phyloP scores from a whole-genome alignment of 179 eudicot genomes.

The Actinidia arguta region DNA sequence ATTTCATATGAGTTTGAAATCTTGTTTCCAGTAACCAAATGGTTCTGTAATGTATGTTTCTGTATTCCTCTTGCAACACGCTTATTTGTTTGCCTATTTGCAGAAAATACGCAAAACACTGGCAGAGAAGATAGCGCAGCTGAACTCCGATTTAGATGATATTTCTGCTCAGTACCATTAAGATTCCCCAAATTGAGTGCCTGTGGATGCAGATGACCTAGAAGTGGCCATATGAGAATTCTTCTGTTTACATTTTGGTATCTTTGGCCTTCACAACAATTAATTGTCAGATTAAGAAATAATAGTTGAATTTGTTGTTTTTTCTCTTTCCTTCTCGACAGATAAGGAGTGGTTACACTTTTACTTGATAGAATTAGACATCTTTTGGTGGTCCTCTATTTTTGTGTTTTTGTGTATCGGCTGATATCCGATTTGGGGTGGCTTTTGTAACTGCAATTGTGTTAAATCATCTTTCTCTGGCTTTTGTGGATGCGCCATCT shows the following conservation, averaged over 20 bases:
- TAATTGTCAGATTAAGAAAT: neutral
- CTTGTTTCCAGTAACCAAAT: neutral
- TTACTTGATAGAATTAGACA: neutral
- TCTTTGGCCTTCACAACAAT: neutral
- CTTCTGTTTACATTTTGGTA: neutral
- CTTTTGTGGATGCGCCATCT: neutral
- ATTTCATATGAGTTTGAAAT: too few relatives aligned
- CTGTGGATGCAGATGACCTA: conserved; percentile 49
- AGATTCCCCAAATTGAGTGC: conserved; percentile 58
- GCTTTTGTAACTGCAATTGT: neutral
- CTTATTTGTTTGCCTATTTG: conserved; percentile 14
- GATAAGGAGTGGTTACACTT: neutral
- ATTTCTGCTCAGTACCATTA: conserved; percentile 65
- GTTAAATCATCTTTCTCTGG: neutral
- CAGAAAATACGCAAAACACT: conserved; percentile 77
- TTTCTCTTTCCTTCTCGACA: neutral
- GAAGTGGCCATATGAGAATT: conserved; percentile 47
- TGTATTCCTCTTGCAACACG: neutral
- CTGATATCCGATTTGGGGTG: neutral
- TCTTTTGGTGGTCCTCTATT: neutral
- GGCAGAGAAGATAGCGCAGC: conserved; percentile 82
- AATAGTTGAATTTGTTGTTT: neutral
- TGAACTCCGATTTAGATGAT: conserved; percentile 81
- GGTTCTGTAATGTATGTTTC: neutral
- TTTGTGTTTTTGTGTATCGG: neutral